Evolutionary conservation across 257 asterid genomes (phyloP).

Genomic region (Salvia hispanica): DNA sequence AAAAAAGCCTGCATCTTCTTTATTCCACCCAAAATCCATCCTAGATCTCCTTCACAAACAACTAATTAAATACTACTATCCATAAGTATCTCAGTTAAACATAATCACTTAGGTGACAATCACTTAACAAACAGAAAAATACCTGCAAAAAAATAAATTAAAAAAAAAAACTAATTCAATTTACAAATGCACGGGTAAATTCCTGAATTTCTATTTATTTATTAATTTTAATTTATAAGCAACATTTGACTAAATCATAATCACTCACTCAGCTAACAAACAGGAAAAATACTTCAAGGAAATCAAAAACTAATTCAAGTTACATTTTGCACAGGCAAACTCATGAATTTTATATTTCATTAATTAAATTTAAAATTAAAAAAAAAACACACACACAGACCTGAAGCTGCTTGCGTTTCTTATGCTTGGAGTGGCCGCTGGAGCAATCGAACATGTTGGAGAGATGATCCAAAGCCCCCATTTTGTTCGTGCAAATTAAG

Average conservation of each 20-base stretch:
- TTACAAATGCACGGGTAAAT: neutral
- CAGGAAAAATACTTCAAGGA: too few species aligned
- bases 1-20: neutral
- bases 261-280: too few species aligned
- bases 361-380: neutral
- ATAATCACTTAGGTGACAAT: neutral
- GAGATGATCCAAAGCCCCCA: conserved; percentile 88
- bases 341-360: neutral
- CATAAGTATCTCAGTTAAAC: neutral
- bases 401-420: conserved; percentile 82
- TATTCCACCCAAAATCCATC: conserved; percentile 34
- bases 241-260: too few species aligned
- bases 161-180: neutral
- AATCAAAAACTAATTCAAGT: neutral
- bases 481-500: conserved; percentile 13
- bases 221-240: too few species aligned
- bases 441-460: conserved; percentile 81
- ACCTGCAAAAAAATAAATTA: neutral
- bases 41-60: conserved; percentile 23
- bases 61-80: neutral
- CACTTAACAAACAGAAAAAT: neutral
- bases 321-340: neutral
- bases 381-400: conserved; percentile 25
- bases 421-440: conserved; percentile 54
- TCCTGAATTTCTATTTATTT: neutral